Percentiles rank a stretch among this genome's conserved stretches.
phyloP scores from a whole-genome alignment of 1,139 yeast species.

The Debaryomyces singareniensis region DNA sequence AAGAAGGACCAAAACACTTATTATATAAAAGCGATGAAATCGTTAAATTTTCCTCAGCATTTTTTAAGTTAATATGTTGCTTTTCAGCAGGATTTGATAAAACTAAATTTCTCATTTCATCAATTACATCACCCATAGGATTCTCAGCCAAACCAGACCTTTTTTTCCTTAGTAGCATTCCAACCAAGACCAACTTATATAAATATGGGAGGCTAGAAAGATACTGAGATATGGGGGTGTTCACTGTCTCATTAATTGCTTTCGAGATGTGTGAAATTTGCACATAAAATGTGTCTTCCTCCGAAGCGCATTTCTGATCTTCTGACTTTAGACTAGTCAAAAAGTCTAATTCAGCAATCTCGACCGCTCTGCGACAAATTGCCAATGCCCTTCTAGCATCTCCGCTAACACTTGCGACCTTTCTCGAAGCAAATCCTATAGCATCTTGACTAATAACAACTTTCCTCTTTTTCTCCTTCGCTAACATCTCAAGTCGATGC shows the following conservation, averaged over 20 bases:
- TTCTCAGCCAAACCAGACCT: constrained; percentile 71
- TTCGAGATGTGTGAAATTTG: constrained; percentile 63
- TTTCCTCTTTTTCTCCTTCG: constrained; percentile 29
- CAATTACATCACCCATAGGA: constrained; percentile 67
- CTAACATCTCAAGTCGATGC: constrained; percentile 57
- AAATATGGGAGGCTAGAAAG: constrained; percentile 58
- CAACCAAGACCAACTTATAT: constrained; percentile 64
- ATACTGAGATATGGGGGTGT: constrained; percentile 62
- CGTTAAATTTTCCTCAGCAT: constrained; percentile 10
- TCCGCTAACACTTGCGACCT: constrained; percentile 94
- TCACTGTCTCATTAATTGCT: constrained; percentile 77
- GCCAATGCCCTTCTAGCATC: constrained; percentile 93
- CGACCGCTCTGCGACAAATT: constrained; percentile 86
- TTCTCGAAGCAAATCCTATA: constrained; percentile 84
- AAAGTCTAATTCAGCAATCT: constrained; percentile 66
- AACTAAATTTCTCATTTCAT: constrained; percentile 53
- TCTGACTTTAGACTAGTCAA: constrained; percentile 8
- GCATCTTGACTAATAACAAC: constrained; percentile 65
- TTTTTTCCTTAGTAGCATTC: constrained; percentile 57
- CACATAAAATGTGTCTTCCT: constrained; percentile 46
- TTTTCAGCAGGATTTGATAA: constrained; percentile 21
- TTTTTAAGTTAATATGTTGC: constrained; percentile 10
- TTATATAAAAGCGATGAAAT: constrained; percentile 27
- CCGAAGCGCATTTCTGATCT: constrained; percentile 10
- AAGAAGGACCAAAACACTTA: constrained; percentile 6